Evolutionary conservation across 441 rosid species (phyloP).

Genomic region (Corymbia citriodora): DNA sequence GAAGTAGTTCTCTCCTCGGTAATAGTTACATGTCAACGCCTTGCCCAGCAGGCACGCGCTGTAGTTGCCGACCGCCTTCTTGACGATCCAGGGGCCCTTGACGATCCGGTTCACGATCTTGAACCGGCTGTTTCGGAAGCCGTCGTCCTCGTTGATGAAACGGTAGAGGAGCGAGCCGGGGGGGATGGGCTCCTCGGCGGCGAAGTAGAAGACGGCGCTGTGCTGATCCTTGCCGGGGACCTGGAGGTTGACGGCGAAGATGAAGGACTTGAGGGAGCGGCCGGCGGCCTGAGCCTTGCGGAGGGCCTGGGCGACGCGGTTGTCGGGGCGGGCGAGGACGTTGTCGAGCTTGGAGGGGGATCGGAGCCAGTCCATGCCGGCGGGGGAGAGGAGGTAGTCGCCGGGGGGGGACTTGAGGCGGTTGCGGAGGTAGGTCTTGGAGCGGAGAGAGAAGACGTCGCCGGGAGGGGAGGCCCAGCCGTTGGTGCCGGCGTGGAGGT

Average conservation of each 20-base stretch:
- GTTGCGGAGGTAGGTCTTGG: conserved; percentile 42
- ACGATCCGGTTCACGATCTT: conserved; percentile 66
- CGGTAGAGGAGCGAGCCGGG: conserved; percentile 43
- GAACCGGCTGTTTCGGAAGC: conserved; percentile 58
- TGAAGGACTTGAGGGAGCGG: conserved; percentile 47
- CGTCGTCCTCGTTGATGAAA: conserved; percentile 58
- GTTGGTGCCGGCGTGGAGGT: conserved; percentile 54
- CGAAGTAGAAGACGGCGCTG: conserved; percentile 61
- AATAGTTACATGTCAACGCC: conserved; percentile 49
- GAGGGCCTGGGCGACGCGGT: conserved; percentile 63
- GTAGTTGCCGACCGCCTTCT: conserved; percentile 60
- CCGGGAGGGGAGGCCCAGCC: conserved; percentile 94
- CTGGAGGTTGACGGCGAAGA: conserved; percentile 70
- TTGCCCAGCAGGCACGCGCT: conserved; percentile 65
- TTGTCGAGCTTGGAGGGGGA: conserved; percentile 52
- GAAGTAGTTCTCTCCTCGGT: conserved; percentile 61
- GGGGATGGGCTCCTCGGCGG: conserved; percentile 49
- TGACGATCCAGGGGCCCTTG: conserved; percentile 81
- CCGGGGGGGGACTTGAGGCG: conserved; percentile 65
- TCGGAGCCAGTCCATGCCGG: conserved; percentile 88
- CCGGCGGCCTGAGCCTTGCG: conserved; percentile 41
- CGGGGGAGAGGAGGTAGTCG: conserved; percentile 69
- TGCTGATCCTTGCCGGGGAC: conserved; percentile 60
- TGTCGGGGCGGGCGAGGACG: conserved; percentile 69
- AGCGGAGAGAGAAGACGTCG: conserved; percentile 65